These are phyloP conservation scores for Lactarius sanguifluus DNA, from an alignment of 768 basidiomycete species.

Conservation along the genomic window DNA sequence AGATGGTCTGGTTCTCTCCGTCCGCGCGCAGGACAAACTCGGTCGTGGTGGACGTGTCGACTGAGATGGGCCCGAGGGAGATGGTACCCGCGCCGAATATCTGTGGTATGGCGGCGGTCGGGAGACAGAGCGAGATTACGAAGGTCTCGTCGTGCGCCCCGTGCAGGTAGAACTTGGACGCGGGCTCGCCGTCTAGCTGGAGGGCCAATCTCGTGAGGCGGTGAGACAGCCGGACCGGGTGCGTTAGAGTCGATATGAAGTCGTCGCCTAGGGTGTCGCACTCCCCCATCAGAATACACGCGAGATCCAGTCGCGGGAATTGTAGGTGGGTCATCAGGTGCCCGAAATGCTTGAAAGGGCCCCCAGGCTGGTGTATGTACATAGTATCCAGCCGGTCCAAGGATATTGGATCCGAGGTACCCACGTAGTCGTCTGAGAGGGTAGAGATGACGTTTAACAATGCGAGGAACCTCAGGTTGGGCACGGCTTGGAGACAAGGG, in stretches of 20 bases:
- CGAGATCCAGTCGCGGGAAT: slow-evolving; percentile 8
- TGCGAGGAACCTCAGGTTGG: slow-evolving; percentile 16
- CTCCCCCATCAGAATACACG: slow-evolving; percentile 20
- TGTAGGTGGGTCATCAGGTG: slow-evolving; percentile 20
- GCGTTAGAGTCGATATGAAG: slow-evolving; percentile 5
- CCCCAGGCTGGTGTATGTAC: slow-evolving; percentile 18
- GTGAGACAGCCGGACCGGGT: slow-evolving; percentile 9
- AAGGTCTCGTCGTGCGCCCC: slow-evolving; percentile 8
- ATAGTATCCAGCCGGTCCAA: slow-evolving; percentile 12
- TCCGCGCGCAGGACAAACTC: slow-evolving; percentile 16
- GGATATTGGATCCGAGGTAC: slow-evolving; percentile 4
- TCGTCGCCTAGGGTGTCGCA: slow-evolving; percentile 15
- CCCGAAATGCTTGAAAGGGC: slow-evolving; percentile 12
- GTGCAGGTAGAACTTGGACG: slow-evolving; percentile 22
- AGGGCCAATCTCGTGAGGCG: slow-evolving; percentile 9
- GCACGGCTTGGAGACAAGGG: slow-evolving; percentile 15
- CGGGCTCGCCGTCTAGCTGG: slow-evolving; percentile 18
- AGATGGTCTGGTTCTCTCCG: slow-evolving; percentile 15
- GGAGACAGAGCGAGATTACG: slow-evolving; percentile 15
- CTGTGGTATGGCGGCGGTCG: slow-evolving; percentile 4
- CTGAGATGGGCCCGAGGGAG: background rate
- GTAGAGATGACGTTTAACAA: slow-evolving; percentile 13
- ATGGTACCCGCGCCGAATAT: slow-evolving; percentile 4
- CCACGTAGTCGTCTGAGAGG: slow-evolving; percentile 16
- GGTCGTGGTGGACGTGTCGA: slow-evolving; percentile 11